A percentile compares a stretch with the other conserved stretches of the same genome.
These are phyloP conservation scores for Coniochaeta sp. DNA, from an alignment of 2,329 filamentous ascomycete species.

Conservation along the genomic window DNA sequence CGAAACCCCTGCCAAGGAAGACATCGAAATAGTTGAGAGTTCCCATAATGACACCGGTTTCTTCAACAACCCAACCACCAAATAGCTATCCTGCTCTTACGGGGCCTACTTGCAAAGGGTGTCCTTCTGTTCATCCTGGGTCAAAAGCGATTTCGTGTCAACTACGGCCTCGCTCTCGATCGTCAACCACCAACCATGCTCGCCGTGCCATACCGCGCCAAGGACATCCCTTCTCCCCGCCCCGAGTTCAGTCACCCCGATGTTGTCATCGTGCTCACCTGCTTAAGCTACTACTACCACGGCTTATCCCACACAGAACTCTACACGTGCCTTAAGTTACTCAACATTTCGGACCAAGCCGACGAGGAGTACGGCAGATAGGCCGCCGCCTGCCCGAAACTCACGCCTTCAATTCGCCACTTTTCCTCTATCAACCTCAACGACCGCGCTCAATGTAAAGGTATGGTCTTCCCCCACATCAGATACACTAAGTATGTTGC, in stretches of 20 bases:
- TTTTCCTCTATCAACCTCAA: conserved; percentile 50
- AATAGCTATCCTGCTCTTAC: conserved; percentile 37
- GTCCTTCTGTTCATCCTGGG: conserved; percentile 46
- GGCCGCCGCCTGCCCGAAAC: conserved; percentile 24
- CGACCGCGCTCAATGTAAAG: conserved; percentile 39
- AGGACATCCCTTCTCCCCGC: conserved; percentile 46
- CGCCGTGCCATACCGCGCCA: conserved; percentile 53
- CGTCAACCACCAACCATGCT: conserved; percentile 36
- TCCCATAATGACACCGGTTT: conserved; percentile 23
- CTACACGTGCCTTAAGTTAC: conserved; percentile 33
- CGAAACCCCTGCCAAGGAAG: too few species aligned
- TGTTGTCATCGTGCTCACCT: conserved; percentile 48
- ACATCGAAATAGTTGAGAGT: conserved; percentile 23
- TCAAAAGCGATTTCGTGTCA: conserved; percentile 57
- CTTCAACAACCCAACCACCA: conserved; percentile 28
- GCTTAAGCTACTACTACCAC: conserved; percentile 47
- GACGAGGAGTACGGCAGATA: conserved; percentile 43
- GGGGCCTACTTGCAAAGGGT: conserved; percentile 48
- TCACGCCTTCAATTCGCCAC: conserved; percentile 30
- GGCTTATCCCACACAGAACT: conserved; percentile 48
- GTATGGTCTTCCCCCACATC: conserved; percentile 45
- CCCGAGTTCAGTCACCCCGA: conserved; percentile 60
- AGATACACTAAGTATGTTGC: conserved; percentile 44
- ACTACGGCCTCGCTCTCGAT: conserved; percentile 49
- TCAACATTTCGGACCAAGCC: conserved; percentile 45